Base-by-base conservation (phyloP, 1,139 yeast species). In the Suhomyces atakaporum region DNA sequence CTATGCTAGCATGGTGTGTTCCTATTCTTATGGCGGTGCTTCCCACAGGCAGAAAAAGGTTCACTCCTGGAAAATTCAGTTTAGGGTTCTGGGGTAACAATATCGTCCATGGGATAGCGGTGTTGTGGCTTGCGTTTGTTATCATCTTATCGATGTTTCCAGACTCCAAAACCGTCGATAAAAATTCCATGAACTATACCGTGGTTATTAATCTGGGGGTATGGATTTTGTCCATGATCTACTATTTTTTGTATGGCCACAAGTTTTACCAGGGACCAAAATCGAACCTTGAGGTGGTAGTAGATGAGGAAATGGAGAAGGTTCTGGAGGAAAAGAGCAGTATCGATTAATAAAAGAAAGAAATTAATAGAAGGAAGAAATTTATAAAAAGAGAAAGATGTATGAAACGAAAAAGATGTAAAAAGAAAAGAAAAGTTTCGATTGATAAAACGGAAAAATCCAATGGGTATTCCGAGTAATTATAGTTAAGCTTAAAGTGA, bases 111-210 rank as follows among this genome's bases (percentile, higher is more conserved):
- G 14, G 41, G 11, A 42, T 51, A 8, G 47, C 68, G 1, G 49
- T 53, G 10, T 26, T 46, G 4, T 66, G 69, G 68, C 46, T 57
- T 16, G 41, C 38, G 1, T 64, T 51, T 43, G 63, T 62, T 12
- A 63, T 73, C 21, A 49, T 64, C 7, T 50, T 72, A 58, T 50
- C 51, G 11, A 69, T 71, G 75, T 65, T 66, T 53, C 71, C 71
- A 1, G 63, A 62, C 42, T 43, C 39, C n/a, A 55, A 45, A 27
- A 15, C 35, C 1, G 68, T 64, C 3, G 54, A 56, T 32, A 50
- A 51, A 29, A 52, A 54, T 4, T 48, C 63, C 13, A 66, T 66
- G 72, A 66, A 66, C 44, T 66, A 66, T 42, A 63, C 71, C 4
- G 47, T 51, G 29, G 71, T 53, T 8, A 60, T 66, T 27, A 63